Base-by-base conservation (phyloP, 306 rosid genomes). In the Oemleria cerasiformis region DNA sequence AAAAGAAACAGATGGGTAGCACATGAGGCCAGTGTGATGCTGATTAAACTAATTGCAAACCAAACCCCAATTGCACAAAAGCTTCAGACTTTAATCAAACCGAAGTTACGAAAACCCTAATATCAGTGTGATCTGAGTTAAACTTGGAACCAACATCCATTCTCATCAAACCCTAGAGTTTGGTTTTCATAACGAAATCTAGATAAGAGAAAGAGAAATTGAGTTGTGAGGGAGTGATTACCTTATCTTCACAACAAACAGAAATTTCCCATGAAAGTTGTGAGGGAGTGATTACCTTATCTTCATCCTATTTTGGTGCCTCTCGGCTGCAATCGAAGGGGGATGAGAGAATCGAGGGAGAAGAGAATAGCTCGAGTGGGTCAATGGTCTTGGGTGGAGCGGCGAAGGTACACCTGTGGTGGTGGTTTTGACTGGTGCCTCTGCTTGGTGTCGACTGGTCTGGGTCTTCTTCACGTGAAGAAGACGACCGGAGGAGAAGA, bases 261-360 rank as follows among this genome's bases (percentile, higher is more conserved):
- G 13, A 57, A 68, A 39, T 38, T 68, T 30, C 14, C 38, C n/a
- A 19, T 36, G 44, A 36, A 44, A 47, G 13, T 19, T 13, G 36
- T 0, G 39, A 48, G 7, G 34, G 20, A 51, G 42, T 64, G 70
- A 66, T 80, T 84, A 93, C 98, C 97, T 88, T 93, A 75, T 86
- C 94, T 77, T 93, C 96, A 57, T 92, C 96, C 98, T n/a, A n/a
- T n/a, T n/a, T n/a, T n/a, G n/a, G n/a, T n/a, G n/a, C n/a, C n/a
- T n/a, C n/a, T n/a, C n/a, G n/a, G n/a, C n/a, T n/a, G n/a, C n/a
- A n/a, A n/a, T n/a, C n/a, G n/a, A n/a, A n/a, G n/a, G n/a, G n/a
- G n/a, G n/a, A n/a, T n/a, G n/a, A n/a, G n/a, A n/a, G n/a, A n/a
- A n/a, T n/a, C n/a, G n/a, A n/a, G n/a, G n/a, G n/a, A n/a, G n/a